Base-by-base conservation (phyloP, 306 rosid species). In the Purshia tridentata region DNA sequence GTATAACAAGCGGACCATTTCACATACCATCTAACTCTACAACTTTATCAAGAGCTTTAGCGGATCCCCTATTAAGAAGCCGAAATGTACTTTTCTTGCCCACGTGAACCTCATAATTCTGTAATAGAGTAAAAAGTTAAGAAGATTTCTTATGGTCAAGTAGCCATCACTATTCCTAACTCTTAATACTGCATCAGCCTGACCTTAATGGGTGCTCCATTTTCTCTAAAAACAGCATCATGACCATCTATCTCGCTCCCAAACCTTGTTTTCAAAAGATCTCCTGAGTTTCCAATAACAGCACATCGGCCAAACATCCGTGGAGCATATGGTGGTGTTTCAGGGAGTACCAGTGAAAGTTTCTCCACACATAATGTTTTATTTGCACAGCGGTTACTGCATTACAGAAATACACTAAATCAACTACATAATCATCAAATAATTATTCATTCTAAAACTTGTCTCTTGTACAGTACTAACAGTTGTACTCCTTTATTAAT, bases 221-320 rank as follows among this genome's bases (percentile, higher is more conserved):
- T 95, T 90, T 95, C 99, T 84, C 99, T 88, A 57, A 95, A 70
- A 61, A 91, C 93, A 76, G 72, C 99, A 74, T 95, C 96, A 77
- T 86, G 90, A 62, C 81, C 81, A 79, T 95, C 96, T 70, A 95
- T 91, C 88, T 95, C 97, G 76, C 82, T 82, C 72, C 99, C 99
- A 86, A 90, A 91, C 81, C 73, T 91, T 50, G 98, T 94, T 78
- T 88, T 88, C 85, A 95, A 82, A 74, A 95, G 96, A 85, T 95
- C 99, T 67, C 99, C 97, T 0, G 99, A 95, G 81, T 95, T 95
- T 63, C 99, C 97, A 75, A 95, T 92, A 60, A 95, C 99, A 76
- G 99, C 97, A 77, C 97, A 94, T n/a, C 86, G 92, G 65, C 86
- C 96, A 84, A 84, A 95, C 82, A 91, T 94, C 77, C 74, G 72